Percentiles rank a stretch among this genome's conserved stretches.
phyloP scores from a whole-genome alignment of 768 basidiomycete genomes.

The Panus rudis region DNA sequence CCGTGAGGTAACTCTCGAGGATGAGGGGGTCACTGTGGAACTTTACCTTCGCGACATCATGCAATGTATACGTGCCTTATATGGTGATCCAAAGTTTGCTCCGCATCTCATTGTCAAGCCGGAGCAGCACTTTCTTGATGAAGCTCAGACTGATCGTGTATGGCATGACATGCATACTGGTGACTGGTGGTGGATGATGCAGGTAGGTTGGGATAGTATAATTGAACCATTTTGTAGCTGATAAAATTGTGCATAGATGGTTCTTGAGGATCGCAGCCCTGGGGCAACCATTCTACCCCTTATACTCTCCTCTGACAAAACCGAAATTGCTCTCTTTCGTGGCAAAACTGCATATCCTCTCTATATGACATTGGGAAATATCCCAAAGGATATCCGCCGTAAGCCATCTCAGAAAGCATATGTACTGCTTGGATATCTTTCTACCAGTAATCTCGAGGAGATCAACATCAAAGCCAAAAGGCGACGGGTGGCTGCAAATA shows the following conservation, averaged over 20 bases:
- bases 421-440: constrained; percentile 21
- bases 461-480: constrained; percentile 15
- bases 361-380: constrained; percentile 23
- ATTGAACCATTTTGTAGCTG: not conserved
- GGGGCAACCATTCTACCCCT: constrained; percentile 16
- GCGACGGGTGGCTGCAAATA: constrained; percentile 12
- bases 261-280: no score
- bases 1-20: constrained; percentile 21
- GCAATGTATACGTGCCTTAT: constrained; percentile 29
- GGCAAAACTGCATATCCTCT: constrained; percentile 19
- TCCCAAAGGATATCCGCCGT: constrained; percentile 18
- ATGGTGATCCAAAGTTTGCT: constrained; percentile 27
- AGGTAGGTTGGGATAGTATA: constrained; percentile 27
- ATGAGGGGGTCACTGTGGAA: constrained; percentile 24
- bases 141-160: constrained; percentile 16
- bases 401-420: constrained; percentile 17
- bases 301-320: constrained; percentile 20
- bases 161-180: constrained; percentile 41
- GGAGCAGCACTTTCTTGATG: constrained; percentile 31
- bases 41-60: constrained; percentile 29
- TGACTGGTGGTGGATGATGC: constrained; percentile 45
- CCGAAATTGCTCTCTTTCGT: constrained; percentile 17
- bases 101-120: constrained; percentile 26
- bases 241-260: not conserved
- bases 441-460: constrained; percentile 12